Percentiles rank a stretch among this genome's conserved stretches.
Evolutionary conservation across 345 rosid species (phyloP).

Genomic region (Cochlearia excelsa): DNA sequence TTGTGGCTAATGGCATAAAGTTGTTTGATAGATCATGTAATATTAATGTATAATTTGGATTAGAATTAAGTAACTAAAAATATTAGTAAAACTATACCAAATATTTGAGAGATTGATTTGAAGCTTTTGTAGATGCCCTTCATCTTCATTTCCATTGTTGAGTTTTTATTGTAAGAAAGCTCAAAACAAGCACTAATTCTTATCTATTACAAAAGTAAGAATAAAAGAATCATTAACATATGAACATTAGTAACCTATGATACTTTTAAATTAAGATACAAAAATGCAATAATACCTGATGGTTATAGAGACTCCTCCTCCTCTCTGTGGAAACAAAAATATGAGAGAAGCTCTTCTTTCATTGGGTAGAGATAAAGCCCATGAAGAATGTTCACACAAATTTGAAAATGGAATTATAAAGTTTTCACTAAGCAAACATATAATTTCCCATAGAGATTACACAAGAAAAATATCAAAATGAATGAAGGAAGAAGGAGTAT

Average conservation of each 20-base stretch:
- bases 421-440: too few species aligned
- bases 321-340: slow-evolving; percentile 6
- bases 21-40: neutral
- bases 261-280: neutral
- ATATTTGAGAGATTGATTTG: slow-evolving; percentile 76
- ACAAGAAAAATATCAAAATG: slow-evolving; percentile 6
- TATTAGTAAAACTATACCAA: slow-evolving; percentile 46
- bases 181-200: slow-evolving; percentile 4
- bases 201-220: slow-evolving; percentile 10
- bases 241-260: neutral
- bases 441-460: neutral
- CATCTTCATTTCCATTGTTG: slow-evolving; percentile 73
- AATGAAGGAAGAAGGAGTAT: slow-evolving; percentile 20
- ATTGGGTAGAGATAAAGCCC: slow-evolving; percentile 16
- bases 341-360: slow-evolving; percentile 16
- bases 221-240: neutral
- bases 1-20: neutral
- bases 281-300: slow-evolving; percentile 15
- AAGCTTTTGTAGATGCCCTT: slow-evolving; percentile 87
- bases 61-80: neutral
- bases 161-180: slow-evolving; percentile 3
- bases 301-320: neutral
- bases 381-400: neutral
- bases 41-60: neutral
- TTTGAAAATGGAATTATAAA: too few species aligned